Percentiles rank a stretch among this genome's conserved stretches.
Conservation (phyloP, 1,284 basidiomycete genomes). For the Volvariella surrecta region DNA sequence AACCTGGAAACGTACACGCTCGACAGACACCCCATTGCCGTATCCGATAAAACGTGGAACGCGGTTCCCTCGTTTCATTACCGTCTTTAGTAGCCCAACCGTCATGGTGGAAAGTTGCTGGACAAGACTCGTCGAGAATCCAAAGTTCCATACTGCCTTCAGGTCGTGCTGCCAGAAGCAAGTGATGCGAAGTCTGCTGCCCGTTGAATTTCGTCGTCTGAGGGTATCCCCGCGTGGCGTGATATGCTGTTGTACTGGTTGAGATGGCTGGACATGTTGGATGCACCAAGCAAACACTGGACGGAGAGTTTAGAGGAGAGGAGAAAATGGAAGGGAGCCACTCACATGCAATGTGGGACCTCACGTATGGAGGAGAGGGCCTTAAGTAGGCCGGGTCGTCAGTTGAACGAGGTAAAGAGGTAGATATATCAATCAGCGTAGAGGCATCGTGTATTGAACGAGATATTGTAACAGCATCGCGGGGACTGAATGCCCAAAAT, state of each 20-base stretch:
- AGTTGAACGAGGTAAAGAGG: constrained; percentile 86
- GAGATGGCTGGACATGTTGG: constrained; percentile 50
- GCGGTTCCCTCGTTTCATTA: constrained; percentile 63
- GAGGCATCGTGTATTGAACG: constrained; percentile 74
- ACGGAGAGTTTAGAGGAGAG: constrained; percentile 7
- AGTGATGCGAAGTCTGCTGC: constrained; percentile 60
- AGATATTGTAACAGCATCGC: constrained; percentile 91
- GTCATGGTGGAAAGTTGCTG: constrained; percentile 81
- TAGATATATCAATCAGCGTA: constrained; percentile 88
- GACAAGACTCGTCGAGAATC: constrained; percentile 43
- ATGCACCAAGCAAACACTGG: constrained; percentile 92
- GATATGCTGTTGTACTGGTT: constrained; percentile 16
- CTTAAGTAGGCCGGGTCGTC: constrained; percentile 93
- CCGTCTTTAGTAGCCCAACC: constrained; percentile 70
- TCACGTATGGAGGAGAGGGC: constrained; percentile 90
- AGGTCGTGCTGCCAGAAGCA: constrained; percentile 97
- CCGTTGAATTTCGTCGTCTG: constrained; percentile 24
- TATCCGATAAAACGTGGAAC: constrained; percentile 75
- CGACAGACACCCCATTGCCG: constrained; percentile 77
- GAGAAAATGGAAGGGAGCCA: constrained; percentile 12
- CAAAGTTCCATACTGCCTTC: constrained; percentile 80
- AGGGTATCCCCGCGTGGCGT: constrained; percentile 8
- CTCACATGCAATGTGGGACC: constrained; percentile 80
- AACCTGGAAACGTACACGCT: constrained; percentile 70
- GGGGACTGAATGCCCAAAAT: constrained; percentile 44